Percentiles rank a stretch among this genome's conserved stretches.
Conservation (phyloP, 768 basidiomycete species). For the Mycena sanguinolenta region DNA sequence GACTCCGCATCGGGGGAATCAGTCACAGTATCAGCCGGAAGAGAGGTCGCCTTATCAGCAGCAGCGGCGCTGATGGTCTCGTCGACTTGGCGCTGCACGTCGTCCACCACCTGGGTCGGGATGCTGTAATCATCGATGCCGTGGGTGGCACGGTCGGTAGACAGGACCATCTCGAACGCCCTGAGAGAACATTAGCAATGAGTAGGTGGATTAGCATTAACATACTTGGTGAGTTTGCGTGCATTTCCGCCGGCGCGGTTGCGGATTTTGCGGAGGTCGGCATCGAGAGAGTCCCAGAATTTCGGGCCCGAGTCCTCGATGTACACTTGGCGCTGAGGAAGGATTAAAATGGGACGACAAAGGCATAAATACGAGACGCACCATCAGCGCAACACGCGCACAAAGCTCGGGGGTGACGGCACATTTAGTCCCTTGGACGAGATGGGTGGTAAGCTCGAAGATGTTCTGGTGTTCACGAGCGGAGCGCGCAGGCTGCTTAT, state of each 20-base stretch:
- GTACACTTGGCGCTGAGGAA: constrained; percentile 6
- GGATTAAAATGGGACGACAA: background rate
- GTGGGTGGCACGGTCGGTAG: constrained; percentile 9
- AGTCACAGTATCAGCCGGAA: background rate
- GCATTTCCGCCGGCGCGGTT: background rate
- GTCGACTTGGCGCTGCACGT: constrained; percentile 10
- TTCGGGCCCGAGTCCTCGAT: background rate
- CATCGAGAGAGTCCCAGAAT: constrained; percentile 15
- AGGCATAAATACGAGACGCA: background rate
- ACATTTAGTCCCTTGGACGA: constrained; percentile 14
- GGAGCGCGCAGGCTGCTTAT: constrained; percentile 6
- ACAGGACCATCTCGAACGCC: background rate
- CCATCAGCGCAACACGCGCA: constrained; percentile 13
- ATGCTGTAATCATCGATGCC: constrained; percentile 16
- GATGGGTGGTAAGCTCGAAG: constrained; percentile 5
- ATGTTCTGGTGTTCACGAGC: constrained; percentile 13
- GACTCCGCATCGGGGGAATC: too few relatives aligned
- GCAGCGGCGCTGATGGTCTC: constrained; percentile 12
- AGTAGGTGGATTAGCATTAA: background rate
- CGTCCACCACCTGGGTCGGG: background rate
- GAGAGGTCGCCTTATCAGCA: background rate
- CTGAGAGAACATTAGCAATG: too few relatives aligned
- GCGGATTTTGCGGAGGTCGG: background rate
- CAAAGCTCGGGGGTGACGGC: constrained; percentile 7
- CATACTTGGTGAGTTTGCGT: background rate